Evolutionary conservation across 768 basidiomycete species (phyloP).

Genomic region (Tulasnella sp.): DNA sequence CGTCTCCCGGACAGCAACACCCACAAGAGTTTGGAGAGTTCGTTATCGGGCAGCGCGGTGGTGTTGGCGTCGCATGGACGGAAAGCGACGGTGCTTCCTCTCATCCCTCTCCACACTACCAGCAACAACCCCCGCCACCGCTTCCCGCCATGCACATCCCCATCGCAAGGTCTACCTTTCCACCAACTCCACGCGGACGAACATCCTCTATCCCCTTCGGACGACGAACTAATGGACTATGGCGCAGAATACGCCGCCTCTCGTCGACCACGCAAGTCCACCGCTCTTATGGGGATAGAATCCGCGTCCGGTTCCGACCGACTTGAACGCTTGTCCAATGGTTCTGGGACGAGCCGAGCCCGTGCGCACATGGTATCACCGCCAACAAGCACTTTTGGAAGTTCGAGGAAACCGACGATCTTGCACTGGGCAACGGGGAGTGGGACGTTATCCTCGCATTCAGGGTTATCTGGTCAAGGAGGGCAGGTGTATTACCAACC

Average conservation of each 20-base stretch:
- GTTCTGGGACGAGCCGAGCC: too few species aligned
- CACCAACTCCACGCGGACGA: not conserved
- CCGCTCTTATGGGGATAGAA: not conserved
- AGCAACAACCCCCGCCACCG: not conserved
- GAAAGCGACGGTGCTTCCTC: not conserved
- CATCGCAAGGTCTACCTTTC: too few species aligned
- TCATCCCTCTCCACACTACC: not conserved
- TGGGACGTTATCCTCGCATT: not conserved
- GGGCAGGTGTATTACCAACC: not conserved
- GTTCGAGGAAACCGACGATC: not conserved
- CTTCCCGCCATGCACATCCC: not conserved
- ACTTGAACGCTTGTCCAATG: not conserved
- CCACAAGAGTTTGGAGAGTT: constrained; percentile 11
- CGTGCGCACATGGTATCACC: not conserved
- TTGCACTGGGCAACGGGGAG: not conserved
- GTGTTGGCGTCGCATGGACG: not conserved
- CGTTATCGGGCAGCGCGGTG: not conserved
- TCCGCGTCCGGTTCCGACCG: not conserved
- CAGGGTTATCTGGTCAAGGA: not conserved
- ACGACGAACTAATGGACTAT: constrained; percentile 4
- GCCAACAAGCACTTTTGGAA: not conserved
- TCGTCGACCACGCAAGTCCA: not conserved
- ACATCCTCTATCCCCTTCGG: not conserved
- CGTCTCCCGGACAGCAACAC: not conserved
- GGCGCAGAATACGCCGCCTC: constrained; percentile 8